Conservation (phyloP, 2,329 filamentous ascomycete genomes). For the Alternaria conjuncta region DNA sequence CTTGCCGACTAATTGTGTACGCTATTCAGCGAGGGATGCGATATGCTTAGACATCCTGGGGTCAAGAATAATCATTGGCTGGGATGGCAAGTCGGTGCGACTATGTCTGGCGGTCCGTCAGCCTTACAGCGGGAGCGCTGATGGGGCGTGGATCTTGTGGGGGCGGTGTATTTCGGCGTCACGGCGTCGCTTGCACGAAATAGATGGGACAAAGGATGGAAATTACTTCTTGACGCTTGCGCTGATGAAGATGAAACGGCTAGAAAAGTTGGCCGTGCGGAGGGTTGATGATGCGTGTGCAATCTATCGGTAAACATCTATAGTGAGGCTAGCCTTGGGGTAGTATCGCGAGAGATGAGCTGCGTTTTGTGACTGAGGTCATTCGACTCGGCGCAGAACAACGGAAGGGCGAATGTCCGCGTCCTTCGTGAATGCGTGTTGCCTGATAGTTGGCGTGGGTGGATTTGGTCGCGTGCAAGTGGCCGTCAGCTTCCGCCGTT, state of each 20-base stretch:
- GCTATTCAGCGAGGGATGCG: slow-evolving; percentile 19
- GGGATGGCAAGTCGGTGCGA: background rate
- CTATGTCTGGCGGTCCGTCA: slow-evolving; percentile 12
- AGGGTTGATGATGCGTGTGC: background rate
- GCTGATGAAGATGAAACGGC: slow-evolving; percentile 3
- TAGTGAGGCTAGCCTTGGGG: background rate
- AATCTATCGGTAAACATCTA: background rate
- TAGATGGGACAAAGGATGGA: background rate
- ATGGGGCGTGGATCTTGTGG: slow-evolving; percentile 10
- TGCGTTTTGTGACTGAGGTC: background rate
- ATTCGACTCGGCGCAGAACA: background rate
- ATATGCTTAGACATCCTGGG: slow-evolving; percentile 16
- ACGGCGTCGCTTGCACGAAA: background rate
- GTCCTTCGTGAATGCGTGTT: background rate
- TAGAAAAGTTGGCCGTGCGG: background rate
- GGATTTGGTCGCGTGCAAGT: slow-evolving; percentile 1
- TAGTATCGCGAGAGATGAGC: background rate
- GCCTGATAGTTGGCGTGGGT: background rate
- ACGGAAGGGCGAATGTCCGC: slow-evolving; percentile 8
- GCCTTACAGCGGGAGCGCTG: slow-evolving; percentile 21
- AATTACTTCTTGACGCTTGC: background rate
- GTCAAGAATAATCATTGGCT: slow-evolving; percentile 23
- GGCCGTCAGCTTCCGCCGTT: slow-evolving; percentile 6
- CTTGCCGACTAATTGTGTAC: slow-evolving; percentile 13
- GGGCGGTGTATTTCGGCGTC: slow-evolving; percentile 4